These are phyloP conservation scores for Xylaria multiplex DNA, from an alignment of 2,329 filamentous ascomycete species.

Conservation along the genomic window DNA sequence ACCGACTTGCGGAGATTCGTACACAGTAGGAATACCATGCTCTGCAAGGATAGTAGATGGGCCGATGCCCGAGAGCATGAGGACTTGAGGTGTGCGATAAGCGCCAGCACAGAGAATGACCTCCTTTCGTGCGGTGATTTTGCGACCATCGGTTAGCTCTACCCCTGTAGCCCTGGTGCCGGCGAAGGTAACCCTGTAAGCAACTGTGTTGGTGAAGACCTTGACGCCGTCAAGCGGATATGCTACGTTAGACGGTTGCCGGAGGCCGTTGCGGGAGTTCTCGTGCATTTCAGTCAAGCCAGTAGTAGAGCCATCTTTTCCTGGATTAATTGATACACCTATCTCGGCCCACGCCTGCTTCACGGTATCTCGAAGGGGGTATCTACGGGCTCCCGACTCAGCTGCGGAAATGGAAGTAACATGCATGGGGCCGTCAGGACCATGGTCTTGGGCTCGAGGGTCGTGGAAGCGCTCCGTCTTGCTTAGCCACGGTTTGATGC, in stretches of 20 bases:
- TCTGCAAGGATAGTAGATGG: constrained; percentile 44
- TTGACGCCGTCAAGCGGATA: constrained; percentile 39
- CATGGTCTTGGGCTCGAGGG: constrained; percentile 39
- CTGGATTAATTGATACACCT: constrained; percentile 44
- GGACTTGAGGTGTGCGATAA: constrained; percentile 49
- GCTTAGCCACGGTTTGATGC: constrained; percentile 58
- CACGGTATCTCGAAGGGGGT: constrained; percentile 48
- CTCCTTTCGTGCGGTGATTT: constrained; percentile 45
- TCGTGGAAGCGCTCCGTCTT: constrained; percentile 49
- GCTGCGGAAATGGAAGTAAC: constrained; percentile 41
- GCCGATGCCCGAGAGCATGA: constrained; percentile 52
- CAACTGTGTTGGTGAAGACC: constrained; percentile 38
- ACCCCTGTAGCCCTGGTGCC: constrained; percentile 54
- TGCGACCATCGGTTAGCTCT: constrained; percentile 48
- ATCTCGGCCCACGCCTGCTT: constrained; percentile 48
- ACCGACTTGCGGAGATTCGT: constrained; percentile 46
- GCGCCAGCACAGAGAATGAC: constrained; percentile 49
- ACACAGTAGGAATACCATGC: constrained; percentile 49
- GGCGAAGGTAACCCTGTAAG: constrained; percentile 15
- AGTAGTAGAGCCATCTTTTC: constrained; percentile 46
- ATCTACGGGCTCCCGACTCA: constrained; percentile 45
- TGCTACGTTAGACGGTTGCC: constrained; percentile 39
- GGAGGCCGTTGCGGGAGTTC: constrained; percentile 36
- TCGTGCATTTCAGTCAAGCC: constrained; percentile 49
- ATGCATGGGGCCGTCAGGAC: constrained; percentile 45